A percentile compares a stretch with the other conserved stretches of the same genome.
phyloP scores from a whole-genome alignment of 306 rosid species.

The Ziziphus jujuba region DNA sequence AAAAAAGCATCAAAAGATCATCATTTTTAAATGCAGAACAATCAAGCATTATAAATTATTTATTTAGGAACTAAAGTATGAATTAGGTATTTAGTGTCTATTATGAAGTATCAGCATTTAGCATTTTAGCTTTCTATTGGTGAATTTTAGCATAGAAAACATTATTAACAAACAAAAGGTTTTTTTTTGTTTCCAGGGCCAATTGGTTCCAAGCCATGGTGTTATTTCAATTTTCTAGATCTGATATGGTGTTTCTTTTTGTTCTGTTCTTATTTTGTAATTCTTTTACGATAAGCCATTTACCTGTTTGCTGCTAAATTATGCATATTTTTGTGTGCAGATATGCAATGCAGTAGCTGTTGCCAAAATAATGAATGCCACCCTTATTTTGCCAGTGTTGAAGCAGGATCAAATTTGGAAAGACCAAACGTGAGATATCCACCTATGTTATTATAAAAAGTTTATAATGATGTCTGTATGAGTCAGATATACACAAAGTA shows the following conservation, averaged over 20 bases:
- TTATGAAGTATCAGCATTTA: too few species aligned
- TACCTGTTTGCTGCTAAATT: not conserved
- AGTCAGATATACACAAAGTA: not conserved
- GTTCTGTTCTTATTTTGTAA: not conserved
- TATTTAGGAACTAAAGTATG: too few species aligned
- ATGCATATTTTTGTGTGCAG: slow-evolving; percentile 44
- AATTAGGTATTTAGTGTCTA: too few species aligned
- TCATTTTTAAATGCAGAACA: too few species aligned
- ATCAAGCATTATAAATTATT: too few species aligned
- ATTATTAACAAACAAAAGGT: too few species aligned
- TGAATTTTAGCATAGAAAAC: too few species aligned
- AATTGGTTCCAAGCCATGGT: not conserved
- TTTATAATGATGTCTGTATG: not conserved
- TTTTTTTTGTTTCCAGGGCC: too few species aligned
- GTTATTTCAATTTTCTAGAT: not conserved
- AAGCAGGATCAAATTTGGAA: slow-evolving; percentile 99
- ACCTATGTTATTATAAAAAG: not conserved
- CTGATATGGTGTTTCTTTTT: not conserved
- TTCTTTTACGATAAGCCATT: not conserved
- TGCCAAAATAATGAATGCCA: slow-evolving; percentile 95
- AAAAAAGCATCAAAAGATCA: too few species aligned
- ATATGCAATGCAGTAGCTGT: slow-evolving; percentile 99
- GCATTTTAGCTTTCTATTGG: too few species aligned
- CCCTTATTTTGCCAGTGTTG: slow-evolving; percentile 93
- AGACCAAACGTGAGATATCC: slow-evolving; percentile 87